These are phyloP conservation scores for Aquilaria sinensis DNA, from an alignment of 345 rosid genomes.

Conservation along the genomic window DNA sequence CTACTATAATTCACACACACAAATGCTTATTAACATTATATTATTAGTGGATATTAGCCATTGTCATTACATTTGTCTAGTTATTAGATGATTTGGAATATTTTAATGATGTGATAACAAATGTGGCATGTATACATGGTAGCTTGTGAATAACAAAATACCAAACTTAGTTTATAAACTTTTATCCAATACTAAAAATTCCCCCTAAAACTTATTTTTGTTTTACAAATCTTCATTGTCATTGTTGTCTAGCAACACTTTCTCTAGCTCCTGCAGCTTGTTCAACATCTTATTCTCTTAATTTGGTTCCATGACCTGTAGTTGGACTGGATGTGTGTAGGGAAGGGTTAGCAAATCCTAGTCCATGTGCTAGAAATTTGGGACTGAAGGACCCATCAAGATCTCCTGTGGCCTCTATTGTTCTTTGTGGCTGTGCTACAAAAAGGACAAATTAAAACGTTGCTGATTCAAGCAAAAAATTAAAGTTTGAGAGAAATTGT, in stretches of 20 bases:
- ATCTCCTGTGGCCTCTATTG: constrained; percentile 34
- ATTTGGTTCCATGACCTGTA: constrained; percentile 24
- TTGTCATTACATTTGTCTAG: no score
- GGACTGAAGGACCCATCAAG: constrained; percentile 4
- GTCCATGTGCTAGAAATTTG: constrained; percentile 13
- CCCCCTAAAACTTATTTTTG: no score
- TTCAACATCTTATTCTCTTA: constrained; percentile 70
- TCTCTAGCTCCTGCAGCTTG: constrained; percentile 74
- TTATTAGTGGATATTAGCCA: no score
- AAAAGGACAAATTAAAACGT: constrained; percentile 48
- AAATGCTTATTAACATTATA: no score
- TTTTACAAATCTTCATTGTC: constrained; percentile 24
- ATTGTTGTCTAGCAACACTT: constrained; percentile 66
- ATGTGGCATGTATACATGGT: no score
- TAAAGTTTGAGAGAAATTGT: constrained; percentile 5
- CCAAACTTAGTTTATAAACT: no score
- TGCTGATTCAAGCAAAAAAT: constrained; percentile 28
- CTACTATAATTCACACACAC: no score
- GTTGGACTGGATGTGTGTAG: constrained; percentile 31
- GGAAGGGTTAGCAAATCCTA: constrained; percentile 26
- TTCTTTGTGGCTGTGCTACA: constrained; percentile 39
- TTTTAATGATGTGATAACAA: no score
- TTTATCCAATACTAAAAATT: no score
- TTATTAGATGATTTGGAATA: no score
- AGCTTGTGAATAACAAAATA: no score